Base-by-base conservation (phyloP, 1,284 basidiomycete genomes). In the Gymnopus androsaceus region DNA sequence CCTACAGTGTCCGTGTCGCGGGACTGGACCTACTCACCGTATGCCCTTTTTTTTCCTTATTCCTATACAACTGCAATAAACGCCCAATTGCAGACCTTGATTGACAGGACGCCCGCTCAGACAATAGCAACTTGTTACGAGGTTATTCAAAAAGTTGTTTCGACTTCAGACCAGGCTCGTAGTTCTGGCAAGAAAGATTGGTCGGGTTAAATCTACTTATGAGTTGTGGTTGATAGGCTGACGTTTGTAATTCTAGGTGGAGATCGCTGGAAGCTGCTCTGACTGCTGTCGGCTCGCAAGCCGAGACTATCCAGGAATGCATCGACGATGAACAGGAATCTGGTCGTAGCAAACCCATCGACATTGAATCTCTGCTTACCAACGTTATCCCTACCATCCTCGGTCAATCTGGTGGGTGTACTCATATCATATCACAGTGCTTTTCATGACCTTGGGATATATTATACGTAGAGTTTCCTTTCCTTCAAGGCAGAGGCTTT, bases 401-500 rank as follows among this genome's bases (percentile, higher is more conserved):
- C 19, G 75, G 72, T 37, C 78, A 87, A 31, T 75, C 82, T 44
- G 84, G 89, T 89, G 62, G 52, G 76, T 72, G n/a, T n/a, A n/a
- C n/a, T n/a, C n/a, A n/a, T n/a, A n/a, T n/a, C n/a, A n/a, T n/a
- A n/a, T n/a, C n/a, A 37, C 6, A 34, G 31, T 52, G 45, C 12
- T 41, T 38, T 28, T 47, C 37, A 46, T 8, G 14, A 11, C 9
- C 12, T 51, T 27, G 19, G 9, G 7, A 6, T 9, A n/a, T 12
- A 23, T 7, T 11, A 3, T 27, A 5, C 15, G 7, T 59, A 93
- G 94, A 91, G 14, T 82, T 80, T 51, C 91, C 94, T 0, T 98
- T 98, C 80, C 73, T 99, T 46, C 95, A 97, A 72, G 97, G 96
- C 8, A 82, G 96, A 55, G 91, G 88, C 2, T 97, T 98, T 60